Evolutionary conservation across 2,329 filamentous ascomycete species (phyloP), one percentile per base, ranked within the genome.

Genomic region (Botryotinia globosa): DNA sequence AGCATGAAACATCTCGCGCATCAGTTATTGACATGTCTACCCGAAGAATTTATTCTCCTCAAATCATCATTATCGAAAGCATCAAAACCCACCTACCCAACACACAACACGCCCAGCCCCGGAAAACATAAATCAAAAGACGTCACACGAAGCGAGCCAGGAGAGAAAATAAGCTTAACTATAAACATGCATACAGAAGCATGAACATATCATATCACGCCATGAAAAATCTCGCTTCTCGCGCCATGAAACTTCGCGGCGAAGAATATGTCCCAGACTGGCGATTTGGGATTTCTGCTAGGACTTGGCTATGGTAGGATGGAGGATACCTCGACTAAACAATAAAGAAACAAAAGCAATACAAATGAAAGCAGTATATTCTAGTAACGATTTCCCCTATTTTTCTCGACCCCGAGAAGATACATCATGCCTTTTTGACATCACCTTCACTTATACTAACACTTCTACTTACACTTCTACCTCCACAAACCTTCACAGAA

Each of bases 301-400:
- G 42, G 42, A 5, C 42, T 44, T 44, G 42, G 16, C 42, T 44
- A 7, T 44, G 42, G 16, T 44, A 14, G 4, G 4, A 42, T 18
- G 14, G 14, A 18, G 42, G 0, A 42, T 42, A 1, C 0, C n/a
- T n/a, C n/a, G n/a, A 18, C 14, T 18, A 42, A 44, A 7, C 7
- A 0, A 16, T 2, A 0, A 54, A 7, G 0, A 29, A 3, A 18
- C 14, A 1, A 8, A 1, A 1, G 29, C 51, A 4, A 14, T 16
- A 0, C 5, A 54, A 3, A 25, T 54, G 2, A 29, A 7, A 29
- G 14, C n/a, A 54, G 3, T 3, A 29, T 29, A 54, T 6, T 29
- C 4, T 14, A 1, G 14, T 1, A 29, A 54, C 25, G n/a, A 54
- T 51, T 25, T 3, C 12, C 25, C 45, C 9, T 4, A 4, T 51